Percentiles rank a stretch among this genome's conserved stretches.
These are phyloP conservation scores for Hyaloscypha variabilis DNA, from an alignment of 495 filamentous ascomycete genomes.

Conservation along the genomic window DNA sequence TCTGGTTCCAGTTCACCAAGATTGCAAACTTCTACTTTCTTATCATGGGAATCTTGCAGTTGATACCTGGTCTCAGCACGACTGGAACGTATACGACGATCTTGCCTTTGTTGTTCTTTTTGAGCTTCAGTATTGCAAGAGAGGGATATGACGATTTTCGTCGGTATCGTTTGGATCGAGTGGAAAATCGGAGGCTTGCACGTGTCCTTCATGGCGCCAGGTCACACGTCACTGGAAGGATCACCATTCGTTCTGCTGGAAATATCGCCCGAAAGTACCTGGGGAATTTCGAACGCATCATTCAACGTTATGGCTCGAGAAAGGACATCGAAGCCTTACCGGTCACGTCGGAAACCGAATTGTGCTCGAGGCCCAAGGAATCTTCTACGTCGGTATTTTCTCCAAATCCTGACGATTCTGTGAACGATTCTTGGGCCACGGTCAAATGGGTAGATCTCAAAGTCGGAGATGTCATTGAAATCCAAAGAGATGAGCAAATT, in stretches of 20 bases:
- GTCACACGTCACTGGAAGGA: background rate
- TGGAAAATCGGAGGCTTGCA: constrained; percentile 72
- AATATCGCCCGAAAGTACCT: constrained; percentile 31
- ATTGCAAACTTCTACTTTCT: constrained; percentile 92
- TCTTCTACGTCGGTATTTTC: background rate
- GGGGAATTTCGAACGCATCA: background rate
- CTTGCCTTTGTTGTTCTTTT: constrained; percentile 83
- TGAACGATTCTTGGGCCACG: constrained; percentile 52
- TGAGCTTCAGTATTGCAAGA: constrained; percentile 81
- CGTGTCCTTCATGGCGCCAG: constrained; percentile 14
- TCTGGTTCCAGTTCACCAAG: constrained; percentile 88
- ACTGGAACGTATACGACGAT: constrained; percentile 89
- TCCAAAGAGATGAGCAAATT: constrained; percentile 74
- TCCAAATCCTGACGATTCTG: constrained; percentile 14
- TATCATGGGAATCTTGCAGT: constrained; percentile 81
- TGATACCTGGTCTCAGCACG: constrained; percentile 87
- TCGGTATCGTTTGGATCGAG: constrained; percentile 81
- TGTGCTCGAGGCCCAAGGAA: background rate
- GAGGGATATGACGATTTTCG: constrained; percentile 91
- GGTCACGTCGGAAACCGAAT: background rate
- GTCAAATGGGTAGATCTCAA: constrained; percentile 78
- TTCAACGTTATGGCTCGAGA: background rate
- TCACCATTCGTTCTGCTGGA: constrained; percentile 21
- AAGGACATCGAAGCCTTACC: background rate
- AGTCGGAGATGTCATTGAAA: constrained; percentile 81